These are phyloP conservation scores for Podaxis mareebaensis DNA, from an alignment of 768 basidiomycete species.

Conservation along the genomic window DNA sequence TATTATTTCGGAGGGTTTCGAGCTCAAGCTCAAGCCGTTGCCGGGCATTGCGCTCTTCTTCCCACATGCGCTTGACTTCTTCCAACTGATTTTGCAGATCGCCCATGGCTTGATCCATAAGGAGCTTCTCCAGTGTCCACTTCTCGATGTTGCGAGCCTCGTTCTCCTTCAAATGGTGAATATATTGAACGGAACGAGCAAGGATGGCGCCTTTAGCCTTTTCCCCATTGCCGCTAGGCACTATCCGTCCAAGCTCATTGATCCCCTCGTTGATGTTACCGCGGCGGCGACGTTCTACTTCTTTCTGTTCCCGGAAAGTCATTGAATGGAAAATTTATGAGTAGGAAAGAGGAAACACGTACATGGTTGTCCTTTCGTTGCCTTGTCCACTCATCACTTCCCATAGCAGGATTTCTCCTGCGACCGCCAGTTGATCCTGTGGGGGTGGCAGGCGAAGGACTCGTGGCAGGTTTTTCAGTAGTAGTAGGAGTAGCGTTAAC, in stretches of 20 bases:
- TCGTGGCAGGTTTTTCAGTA: slow-evolving; percentile 1
- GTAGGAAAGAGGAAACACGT: slow-evolving; percentile 25
- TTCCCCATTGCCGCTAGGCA: slow-evolving; percentile 85
- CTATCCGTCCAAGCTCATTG: slow-evolving; percentile 84
- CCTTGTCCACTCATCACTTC: slow-evolving; percentile 76
- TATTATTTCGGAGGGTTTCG: slow-evolving; percentile 47
- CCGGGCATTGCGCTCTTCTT: slow-evolving; percentile 67
- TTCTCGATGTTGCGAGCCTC: slow-evolving; percentile 90
- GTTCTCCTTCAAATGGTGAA: slow-evolving; percentile 88
- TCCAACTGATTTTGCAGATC: slow-evolving; percentile 83
- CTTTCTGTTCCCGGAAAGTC: slow-evolving; percentile 65
- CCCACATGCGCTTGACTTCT: slow-evolving; percentile 79
- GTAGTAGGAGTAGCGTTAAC: slow-evolving; percentile 3
- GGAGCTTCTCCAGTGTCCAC: slow-evolving; percentile 89
- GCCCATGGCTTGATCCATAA: slow-evolving; percentile 93
- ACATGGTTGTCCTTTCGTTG: slow-evolving; percentile 85
- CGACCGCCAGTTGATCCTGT: slow-evolving; percentile 39
- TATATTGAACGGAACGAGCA: slow-evolving; percentile 85
- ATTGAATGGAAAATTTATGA: slow-evolving; percentile 4
- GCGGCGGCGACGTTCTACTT: slow-evolving; percentile 92
- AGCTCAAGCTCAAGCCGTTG: slow-evolving; percentile 67
- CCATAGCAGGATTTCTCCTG: slow-evolving; percentile 64
- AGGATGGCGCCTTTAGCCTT: slow-evolving; percentile 91
- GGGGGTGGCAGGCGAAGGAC: slow-evolving; percentile 29
- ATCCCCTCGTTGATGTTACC: slow-evolving; percentile 98